These are phyloP conservation scores for Coriolopsis trogii DNA, from an alignment of 1,284 basidiomycete genomes.

Conservation along the genomic window DNA sequence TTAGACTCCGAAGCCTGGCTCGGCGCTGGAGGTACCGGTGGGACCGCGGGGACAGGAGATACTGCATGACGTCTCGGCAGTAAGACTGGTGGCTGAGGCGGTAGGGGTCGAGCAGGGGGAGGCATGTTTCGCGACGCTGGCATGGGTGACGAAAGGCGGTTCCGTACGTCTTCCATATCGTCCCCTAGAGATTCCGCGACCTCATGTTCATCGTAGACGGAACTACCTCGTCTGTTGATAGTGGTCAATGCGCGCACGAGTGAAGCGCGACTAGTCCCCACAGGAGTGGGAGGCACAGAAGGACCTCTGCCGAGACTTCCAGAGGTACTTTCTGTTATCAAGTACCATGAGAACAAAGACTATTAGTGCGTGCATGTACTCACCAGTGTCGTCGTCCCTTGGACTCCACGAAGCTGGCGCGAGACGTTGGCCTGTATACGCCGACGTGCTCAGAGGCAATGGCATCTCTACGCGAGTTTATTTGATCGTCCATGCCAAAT, in stretches of 20 bases:
- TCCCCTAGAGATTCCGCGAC: slow-evolving; percentile 1
- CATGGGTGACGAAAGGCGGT: too few species aligned
- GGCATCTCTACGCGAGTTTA: background rate
- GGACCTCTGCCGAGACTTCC: background rate
- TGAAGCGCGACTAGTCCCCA: too few species aligned
- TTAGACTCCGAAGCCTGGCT: too few species aligned
- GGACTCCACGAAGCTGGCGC: slow-evolving; percentile 12
- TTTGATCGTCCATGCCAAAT: background rate
- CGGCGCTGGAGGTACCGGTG: too few species aligned
- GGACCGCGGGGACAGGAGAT: too few species aligned
- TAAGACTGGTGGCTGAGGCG: too few species aligned
- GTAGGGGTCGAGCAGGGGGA: too few species aligned
- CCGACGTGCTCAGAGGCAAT: background rate
- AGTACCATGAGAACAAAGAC: background rate
- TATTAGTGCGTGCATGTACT: background rate
- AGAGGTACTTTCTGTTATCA: background rate
- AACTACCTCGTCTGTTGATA: slow-evolving; percentile 7
- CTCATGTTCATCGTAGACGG: slow-evolving; percentile 18
- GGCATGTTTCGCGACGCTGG: too few species aligned
- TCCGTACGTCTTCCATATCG: background rate
- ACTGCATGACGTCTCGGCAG: too few species aligned
- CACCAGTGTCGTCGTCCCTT: slow-evolving; percentile 3
- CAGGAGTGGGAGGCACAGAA: too few species aligned
- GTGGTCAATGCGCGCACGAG: too few species aligned
- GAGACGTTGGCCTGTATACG: slow-evolving; percentile 7